These are phyloP conservation scores for Neocucurbitaria cava DNA, from an alignment of 2,329 filamentous ascomycete genomes.

Conservation along the genomic window DNA sequence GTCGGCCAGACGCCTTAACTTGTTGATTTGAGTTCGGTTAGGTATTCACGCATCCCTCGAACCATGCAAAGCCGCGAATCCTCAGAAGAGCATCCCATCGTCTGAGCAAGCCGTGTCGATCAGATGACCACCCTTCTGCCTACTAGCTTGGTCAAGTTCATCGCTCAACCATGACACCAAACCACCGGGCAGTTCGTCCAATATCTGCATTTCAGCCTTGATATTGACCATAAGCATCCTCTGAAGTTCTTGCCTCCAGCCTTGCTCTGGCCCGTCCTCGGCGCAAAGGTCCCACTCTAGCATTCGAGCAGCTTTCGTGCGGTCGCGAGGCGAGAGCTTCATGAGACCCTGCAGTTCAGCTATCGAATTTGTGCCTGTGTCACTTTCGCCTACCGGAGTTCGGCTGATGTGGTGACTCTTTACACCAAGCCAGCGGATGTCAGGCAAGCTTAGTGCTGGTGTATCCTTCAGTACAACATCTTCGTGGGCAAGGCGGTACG, in stretches of 20 bases:
- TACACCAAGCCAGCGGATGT: slow-evolving; percentile 72
- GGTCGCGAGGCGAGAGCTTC: slow-evolving; percentile 63
- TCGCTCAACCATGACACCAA: slow-evolving; percentile 39
- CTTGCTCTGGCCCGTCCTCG: slow-evolving; percentile 43
- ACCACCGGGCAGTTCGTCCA: slow-evolving; percentile 57
- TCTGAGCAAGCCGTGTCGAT: slow-evolving; percentile 19
- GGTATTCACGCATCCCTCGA: not conserved
- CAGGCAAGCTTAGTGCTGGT: slow-evolving; percentile 50
- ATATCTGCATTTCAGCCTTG: slow-evolving; percentile 79
- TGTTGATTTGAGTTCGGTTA: slow-evolving; percentile 16
- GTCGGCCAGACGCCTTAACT: slow-evolving; percentile 19
- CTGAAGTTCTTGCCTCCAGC: slow-evolving; percentile 67
- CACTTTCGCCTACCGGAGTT: slow-evolving; percentile 18
- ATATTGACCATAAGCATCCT: slow-evolving; percentile 75
- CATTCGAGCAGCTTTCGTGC: slow-evolving; percentile 63
- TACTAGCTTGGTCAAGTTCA: slow-evolving; percentile 20
- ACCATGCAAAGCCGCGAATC: not conserved
- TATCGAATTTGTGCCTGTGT: slow-evolving; percentile 12
- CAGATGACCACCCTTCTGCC: slow-evolving; percentile 5
- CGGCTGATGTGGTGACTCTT: slow-evolving; percentile 42
- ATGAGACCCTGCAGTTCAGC: slow-evolving; percentile 53
- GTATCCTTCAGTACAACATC: slow-evolving; percentile 50
- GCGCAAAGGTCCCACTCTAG: slow-evolving; percentile 54
- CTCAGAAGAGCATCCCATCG: slow-evolving; percentile 37
- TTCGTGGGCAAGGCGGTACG: slow-evolving; percentile 68